Base-by-base conservation (phyloP, 2,329 filamentous ascomycete species). In the Colletotrichum sp. region DNA sequence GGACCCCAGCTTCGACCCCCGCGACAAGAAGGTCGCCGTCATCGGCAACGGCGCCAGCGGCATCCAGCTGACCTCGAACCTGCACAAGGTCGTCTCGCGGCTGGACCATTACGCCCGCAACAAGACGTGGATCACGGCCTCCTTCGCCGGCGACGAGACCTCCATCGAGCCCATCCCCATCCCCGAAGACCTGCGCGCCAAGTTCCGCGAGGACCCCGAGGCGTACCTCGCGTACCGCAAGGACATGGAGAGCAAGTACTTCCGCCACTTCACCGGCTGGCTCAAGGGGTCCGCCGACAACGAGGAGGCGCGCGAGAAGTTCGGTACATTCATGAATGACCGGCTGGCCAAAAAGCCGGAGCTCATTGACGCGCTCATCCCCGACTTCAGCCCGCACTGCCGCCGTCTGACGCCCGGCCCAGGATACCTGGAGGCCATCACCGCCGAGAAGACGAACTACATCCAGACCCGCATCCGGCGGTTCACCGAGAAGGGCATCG, bases 31-130 rank as follows among this genome's bases (percentile, higher is more conserved):
- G 4, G 85, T 93, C 2, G 91, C 91, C 1, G 87, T 93, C 6
- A 92, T 93, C 58, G 91, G 91, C n/a, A 93, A 92, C 68, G 91
- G 91, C 3, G 90, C 91, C 6, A 91, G 88, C 8, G 91, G 91
- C 1, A 88, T 93, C 30, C 92, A 93, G 75, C 82, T 90, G 1
- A 87, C 89, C 0, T 84, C 90, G 0, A 90, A 90, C 60, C 78
- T 92, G 2, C 90, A 91, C 71, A 85, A 86, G 32, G 79, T 79
- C 0, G 89, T 89, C 2, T 79, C 78, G 1, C 89, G 86, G 3
- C 84, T 94, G 1, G 91, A 94, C 77, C 91, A 93, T 81, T 94
- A 94, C 77, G 91, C 89, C 2, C 86, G 93, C 12, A 92, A 89
- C 78, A 89, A 86, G 36, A 94, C 93, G 0, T 95, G 93, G 93